Conservation (phyloP, 306 rosid genomes). For the Medicago ruthenica region DNA sequence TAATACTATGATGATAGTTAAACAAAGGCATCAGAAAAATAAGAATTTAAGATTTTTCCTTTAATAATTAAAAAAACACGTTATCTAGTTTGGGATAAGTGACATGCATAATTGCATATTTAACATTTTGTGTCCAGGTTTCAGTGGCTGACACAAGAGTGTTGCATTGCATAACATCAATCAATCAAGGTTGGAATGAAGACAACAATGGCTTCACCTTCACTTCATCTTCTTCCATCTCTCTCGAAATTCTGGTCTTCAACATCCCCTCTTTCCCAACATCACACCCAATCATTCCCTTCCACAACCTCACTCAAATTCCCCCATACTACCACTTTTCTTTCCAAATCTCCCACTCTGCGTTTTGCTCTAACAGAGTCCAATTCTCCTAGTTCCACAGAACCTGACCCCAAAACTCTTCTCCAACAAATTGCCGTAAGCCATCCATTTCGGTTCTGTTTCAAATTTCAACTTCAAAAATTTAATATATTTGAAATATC, state of each 20-base stretch:
- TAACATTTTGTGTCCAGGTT: slow-evolving; percentile 21
- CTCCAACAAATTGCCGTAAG: slow-evolving; percentile 75
- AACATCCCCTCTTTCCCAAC: slow-evolving; percentile 44
- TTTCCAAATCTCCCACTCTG: slow-evolving; percentile 46
- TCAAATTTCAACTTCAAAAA: too few species aligned
- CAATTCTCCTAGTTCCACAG: slow-evolving; percentile 65
- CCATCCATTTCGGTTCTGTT: slow-evolving; percentile 13
- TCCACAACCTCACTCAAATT: slow-evolving; percentile 48
- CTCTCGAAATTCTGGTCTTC: slow-evolving; percentile 47
- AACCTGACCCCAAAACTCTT: slow-evolving; percentile 59
- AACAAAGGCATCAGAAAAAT: neutral
- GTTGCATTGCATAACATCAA: neutral
- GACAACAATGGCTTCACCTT: slow-evolving; percentile 67
- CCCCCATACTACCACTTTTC: slow-evolving; percentile 32
- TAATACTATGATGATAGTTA: neutral
- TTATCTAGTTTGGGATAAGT: slow-evolving; percentile 26
- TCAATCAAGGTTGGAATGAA: slow-evolving; percentile 24
- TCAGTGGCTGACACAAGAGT: slow-evolving; percentile 43
- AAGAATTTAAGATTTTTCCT: neutral
- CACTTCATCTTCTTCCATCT: slow-evolving; percentile 52
- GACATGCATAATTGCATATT: slow-evolving; percentile 19
- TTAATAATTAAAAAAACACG: neutral
- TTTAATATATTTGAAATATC: too few species aligned
- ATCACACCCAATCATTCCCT: slow-evolving; percentile 40
- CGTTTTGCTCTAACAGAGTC: slow-evolving; percentile 76